These are phyloP conservation scores for Lenzites betulinus DNA, from an alignment of 768 basidiomycete genomes.

Conservation along the genomic window DNA sequence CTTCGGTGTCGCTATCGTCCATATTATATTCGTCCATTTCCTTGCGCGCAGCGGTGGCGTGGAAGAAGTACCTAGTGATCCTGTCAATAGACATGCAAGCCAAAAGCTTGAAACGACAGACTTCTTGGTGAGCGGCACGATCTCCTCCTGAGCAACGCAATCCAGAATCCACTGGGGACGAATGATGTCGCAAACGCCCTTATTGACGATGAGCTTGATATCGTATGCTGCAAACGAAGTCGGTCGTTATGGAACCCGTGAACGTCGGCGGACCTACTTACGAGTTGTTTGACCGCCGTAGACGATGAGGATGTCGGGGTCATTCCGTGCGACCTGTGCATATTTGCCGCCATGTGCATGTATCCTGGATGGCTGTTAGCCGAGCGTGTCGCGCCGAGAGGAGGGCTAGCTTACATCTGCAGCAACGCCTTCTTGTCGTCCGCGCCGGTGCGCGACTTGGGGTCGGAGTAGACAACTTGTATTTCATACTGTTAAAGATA, in stretches of 20 bases:
- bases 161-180: slow-evolving; percentile 83
- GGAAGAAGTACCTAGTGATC: slow-evolving; percentile 72
- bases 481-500: not conserved
- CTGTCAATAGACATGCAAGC: too few species aligned
- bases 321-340: slow-evolving; percentile 59
- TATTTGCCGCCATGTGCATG: slow-evolving; percentile 68
- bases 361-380: slow-evolving; percentile 46
- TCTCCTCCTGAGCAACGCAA: slow-evolving; percentile 60
- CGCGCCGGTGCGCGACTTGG: slow-evolving; percentile 65
- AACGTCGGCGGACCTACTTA: slow-evolving; percentile 38
- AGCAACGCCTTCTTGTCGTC: slow-evolving; percentile 70
- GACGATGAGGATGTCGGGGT: slow-evolving; percentile 56
- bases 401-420: slow-evolving; percentile 53
- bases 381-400: not conserved
- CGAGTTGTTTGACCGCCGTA: slow-evolving; percentile 73
- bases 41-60: slow-evolving; percentile 57
- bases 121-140: slow-evolving; percentile 69
- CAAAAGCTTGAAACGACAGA: slow-evolving; percentile 37
- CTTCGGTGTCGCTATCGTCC: slow-evolving; percentile 35
- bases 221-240: slow-evolving; percentile 62
- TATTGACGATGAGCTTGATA: slow-evolving; percentile 69
- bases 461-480: slow-evolving; percentile 72
- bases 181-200: slow-evolving; percentile 70
- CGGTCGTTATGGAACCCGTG: not conserved
- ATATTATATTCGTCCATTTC: slow-evolving; percentile 52